phyloP scores from a whole-genome alignment of 2,329 filamentous ascomycete genomes.

The Hypoxylon sp. region DNA sequence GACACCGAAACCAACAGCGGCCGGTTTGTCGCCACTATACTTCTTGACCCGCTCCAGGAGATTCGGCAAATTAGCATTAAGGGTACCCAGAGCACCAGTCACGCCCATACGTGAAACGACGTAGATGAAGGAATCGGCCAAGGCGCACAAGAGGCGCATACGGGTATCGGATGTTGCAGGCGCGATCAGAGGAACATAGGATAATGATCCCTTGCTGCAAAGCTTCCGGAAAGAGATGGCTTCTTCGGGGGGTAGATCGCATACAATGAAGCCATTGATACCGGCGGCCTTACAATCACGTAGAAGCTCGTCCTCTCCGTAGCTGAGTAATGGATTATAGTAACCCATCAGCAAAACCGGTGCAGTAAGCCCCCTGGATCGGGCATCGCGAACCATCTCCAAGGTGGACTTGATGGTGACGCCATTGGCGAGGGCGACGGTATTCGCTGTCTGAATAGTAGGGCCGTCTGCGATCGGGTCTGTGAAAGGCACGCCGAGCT shows the following conservation, averaged over 20 bases:
- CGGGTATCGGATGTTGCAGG: constrained; percentile 91
- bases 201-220: constrained; percentile 85
- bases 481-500: constrained; percentile 96
- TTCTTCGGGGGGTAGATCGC: constrained; percentile 96
- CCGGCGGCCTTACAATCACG: constrained; percentile 86
- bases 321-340: constrained; percentile 95
- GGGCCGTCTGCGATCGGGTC: constrained; percentile 98
- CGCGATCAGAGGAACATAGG: constrained; percentile 96
- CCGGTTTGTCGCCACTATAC: constrained; percentile 90
- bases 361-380: constrained; percentile 80
- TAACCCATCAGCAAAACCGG: constrained; percentile 98
- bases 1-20: constrained; percentile 95
- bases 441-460: constrained; percentile 96
- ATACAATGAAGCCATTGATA: constrained; percentile 96
- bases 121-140: constrained; percentile 99
- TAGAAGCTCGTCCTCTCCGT: constrained; percentile 91
- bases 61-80: constrained; percentile 86
- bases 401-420: constrained; percentile 86
- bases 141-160: constrained; percentile 95
- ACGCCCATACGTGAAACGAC: constrained; percentile 98
- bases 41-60: constrained; percentile 89
- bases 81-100: constrained; percentile 86
- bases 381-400: constrained; percentile 85
- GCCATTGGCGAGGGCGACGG: constrained; percentile 87
- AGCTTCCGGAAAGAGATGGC: constrained; percentile 90